phyloP scores from a whole-genome alignment of 2,329 filamentous ascomycete species.

The Lasiodiplodia gonubiensis region DNA sequence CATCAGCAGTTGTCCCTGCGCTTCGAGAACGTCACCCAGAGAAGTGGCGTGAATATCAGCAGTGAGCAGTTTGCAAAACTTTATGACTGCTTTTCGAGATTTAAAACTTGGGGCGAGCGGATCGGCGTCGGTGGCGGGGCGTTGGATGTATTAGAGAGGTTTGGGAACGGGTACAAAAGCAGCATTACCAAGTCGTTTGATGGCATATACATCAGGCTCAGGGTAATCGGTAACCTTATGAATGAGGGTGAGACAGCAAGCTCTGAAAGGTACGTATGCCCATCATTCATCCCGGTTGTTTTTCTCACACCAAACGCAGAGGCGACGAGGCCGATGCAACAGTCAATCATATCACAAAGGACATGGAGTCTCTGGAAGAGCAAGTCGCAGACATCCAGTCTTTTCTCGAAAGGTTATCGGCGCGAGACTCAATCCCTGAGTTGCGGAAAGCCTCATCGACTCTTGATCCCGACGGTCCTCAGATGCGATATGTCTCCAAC shows the following conservation, averaged over 20 bases:
- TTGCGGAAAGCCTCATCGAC: not conserved
- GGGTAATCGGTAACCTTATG: conserved; percentile 1
- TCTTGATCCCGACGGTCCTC: too few relatives aligned
- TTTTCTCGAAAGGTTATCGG: not conserved
- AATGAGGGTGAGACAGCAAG: not conserved
- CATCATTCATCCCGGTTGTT: accelerated
- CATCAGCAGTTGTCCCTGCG: conserved; percentile 6
- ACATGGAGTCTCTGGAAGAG: not conserved
- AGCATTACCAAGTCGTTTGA: conserved; percentile 1
- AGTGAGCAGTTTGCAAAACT: not conserved
- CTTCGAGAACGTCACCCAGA: conserved; percentile 7
- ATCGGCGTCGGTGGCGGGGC: not conserved
- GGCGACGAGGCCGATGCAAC: not conserved
- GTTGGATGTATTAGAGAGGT: not conserved
- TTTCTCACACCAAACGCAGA: not conserved
- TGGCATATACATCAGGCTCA: not conserved
- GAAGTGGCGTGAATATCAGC: not conserved
- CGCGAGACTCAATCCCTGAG: not conserved
- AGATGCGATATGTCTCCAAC: not conserved
- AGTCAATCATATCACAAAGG: not conserved
- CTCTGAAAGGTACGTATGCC: not conserved
- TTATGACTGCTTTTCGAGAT: not conserved
- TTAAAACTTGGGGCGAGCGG: not conserved
- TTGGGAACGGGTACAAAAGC: not conserved
- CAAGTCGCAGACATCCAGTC: not conserved